Conservation (phyloP, 2,329 filamentous ascomycete genomes). For the Trichophyton mentagrophytes region DNA sequence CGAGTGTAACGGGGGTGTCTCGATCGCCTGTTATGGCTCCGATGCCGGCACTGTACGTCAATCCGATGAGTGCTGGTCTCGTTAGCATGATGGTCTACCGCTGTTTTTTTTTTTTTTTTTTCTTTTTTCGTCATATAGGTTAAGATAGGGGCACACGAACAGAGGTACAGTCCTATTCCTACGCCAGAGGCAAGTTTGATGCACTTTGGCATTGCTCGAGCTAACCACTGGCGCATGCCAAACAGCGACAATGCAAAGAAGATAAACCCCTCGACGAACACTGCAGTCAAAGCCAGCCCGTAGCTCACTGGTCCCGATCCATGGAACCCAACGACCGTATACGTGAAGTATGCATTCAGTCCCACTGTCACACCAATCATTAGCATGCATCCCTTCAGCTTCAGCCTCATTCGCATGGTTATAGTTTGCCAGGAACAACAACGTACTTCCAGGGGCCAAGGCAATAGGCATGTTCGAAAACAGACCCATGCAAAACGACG, state of each 20-base stretch:
- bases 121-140: neutral
- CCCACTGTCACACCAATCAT: conserved; percentile 44
- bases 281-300: conserved; percentile 64
- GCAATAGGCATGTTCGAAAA: conserved; percentile 69
- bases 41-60: conserved; percentile 71
- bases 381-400: too few species aligned
- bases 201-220: conserved; percentile 65
- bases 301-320: conserved; percentile 63
- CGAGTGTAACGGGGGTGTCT: conserved; percentile 59
- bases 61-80: conserved; percentile 40
- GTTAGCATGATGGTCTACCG: neutral
- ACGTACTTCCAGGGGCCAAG: conserved; percentile 51
- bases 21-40: conserved; percentile 59
- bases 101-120: neutral
- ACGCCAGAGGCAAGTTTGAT: conserved; percentile 81
- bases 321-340: conserved; percentile 64
- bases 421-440: too few species aligned
- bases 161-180: conserved; percentile 70
- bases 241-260: conserved; percentile 69
- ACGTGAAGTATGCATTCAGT: conserved; percentile 78
- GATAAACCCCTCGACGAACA: conserved; percentile 78
- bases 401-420: neutral
- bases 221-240: conserved; percentile 78
- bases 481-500: conserved; percentile 72
- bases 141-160: conserved; percentile 6